Evolutionary conservation across 129 eudicot genomes (phyloP).

Genomic region (Heracleum sosnowskyi): DNA sequence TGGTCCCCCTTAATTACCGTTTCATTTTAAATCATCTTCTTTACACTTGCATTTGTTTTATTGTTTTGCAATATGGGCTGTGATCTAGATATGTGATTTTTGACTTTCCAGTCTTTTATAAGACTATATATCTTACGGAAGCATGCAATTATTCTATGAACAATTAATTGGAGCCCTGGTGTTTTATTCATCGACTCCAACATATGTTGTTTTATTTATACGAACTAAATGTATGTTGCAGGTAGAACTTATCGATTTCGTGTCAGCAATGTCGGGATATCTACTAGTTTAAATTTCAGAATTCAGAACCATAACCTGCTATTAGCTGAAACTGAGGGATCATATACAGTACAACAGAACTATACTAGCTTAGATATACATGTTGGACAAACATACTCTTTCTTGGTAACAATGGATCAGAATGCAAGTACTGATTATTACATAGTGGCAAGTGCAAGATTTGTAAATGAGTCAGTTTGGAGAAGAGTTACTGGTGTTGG

Average conservation of each 20-base stretch:
- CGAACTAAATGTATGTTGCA: slow-evolving; percentile 20
- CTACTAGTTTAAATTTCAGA: slow-evolving; percentile 92
- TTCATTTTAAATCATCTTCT: background rate
- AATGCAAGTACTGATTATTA: slow-evolving; percentile 91
- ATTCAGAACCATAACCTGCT: slow-evolving; percentile 85
- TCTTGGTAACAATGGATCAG: slow-evolving; percentile 80
- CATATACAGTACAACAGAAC: slow-evolving; percentile 88
- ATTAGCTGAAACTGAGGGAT: slow-evolving; percentile 79
- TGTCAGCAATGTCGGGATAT: slow-evolving; percentile 84
- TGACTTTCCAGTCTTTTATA: background rate
- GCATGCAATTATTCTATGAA: background rate
- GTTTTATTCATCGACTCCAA: background rate
- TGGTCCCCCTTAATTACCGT: background rate
- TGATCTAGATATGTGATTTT: background rate
- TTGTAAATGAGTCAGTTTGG: slow-evolving; percentile 70
- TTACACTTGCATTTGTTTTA: background rate
- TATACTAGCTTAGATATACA: slow-evolving; percentile 85
- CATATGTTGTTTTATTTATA: background rate
- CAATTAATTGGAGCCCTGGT: background rate
- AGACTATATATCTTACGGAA: background rate
- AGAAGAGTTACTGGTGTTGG: slow-evolving; percentile 77
- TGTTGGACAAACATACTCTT: slow-evolving; percentile 83
- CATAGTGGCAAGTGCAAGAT: slow-evolving; percentile 86
- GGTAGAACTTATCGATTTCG: slow-evolving; percentile 89
- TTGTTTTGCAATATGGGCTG: background rate